Base-by-base conservation (phyloP, 2,329 filamentous ascomycete species). In the Metarhizium sp. region DNA sequence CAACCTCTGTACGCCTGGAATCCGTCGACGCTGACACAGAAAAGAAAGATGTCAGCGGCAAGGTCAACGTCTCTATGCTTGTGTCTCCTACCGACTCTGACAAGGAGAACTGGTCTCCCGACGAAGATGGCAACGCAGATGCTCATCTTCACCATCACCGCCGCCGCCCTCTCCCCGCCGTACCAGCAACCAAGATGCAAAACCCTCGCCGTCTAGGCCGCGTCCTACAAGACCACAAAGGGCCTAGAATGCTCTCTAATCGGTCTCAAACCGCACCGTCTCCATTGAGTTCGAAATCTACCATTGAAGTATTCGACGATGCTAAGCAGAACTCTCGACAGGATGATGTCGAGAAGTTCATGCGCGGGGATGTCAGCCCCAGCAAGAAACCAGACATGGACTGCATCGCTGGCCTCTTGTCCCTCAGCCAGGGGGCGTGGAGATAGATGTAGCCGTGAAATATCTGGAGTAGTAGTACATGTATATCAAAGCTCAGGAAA, bases 371-470 rank as follows among this genome's bases (percentile, higher is more conserved):
- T 36, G 77, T 83, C 59, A 83, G 81, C 66, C 85, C 83, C 8
- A 85, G 85, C 66, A 90, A 90, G 71, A 85, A 84, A 67, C 82
- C 85, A 55, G 92, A 96, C 66, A 78, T 95, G 69, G 90, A 95
- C 67, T 95, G 90, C 66, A 86, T 96, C 50, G 90, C 92, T 54
- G 90, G 90, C n/a, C 72, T 97, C 60, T 70, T 96, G 59, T 92
- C 89, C 52, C 77, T 97, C 49, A 95, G 90, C 64, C 89, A 95
- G 72, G 92, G 92, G n/a, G 90, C 90, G 66, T 96, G 92, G 91
- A 80, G 83, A 65, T 87, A 71, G 80, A 43, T 8, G 34, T 14
- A 52, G 14, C 38, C 38, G 14, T 7, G 14, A 50, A 4, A 7
- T 11, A 8, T 34, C 32, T 34, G 32, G 32, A 34, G 7, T 34